phyloP scores from a whole-genome alignment of 2,329 filamentous ascomycete genomes.

The Cylindrodendrum hubeiense region DNA sequence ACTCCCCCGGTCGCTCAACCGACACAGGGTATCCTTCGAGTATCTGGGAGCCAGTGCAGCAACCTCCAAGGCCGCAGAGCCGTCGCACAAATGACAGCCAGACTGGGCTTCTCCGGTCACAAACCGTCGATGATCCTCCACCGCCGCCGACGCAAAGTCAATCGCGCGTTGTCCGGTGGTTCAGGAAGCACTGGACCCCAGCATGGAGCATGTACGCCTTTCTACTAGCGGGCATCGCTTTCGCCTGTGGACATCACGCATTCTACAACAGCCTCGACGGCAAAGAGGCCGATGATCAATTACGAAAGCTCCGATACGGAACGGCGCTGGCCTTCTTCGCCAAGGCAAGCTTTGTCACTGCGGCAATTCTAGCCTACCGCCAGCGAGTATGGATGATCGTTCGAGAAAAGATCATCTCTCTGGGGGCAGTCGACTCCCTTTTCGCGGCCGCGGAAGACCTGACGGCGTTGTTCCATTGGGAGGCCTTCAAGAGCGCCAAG shows the following conservation, averaged over 20 bases:
- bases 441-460: constrained; percentile 42
- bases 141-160: background rate
- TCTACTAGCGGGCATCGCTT: constrained; percentile 35
- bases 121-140: no score
- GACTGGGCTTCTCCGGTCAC: background rate
- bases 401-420: constrained; percentile 38
- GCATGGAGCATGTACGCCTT: constrained; percentile 42
- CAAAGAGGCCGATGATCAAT: constrained; percentile 30
- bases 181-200: constrained; percentile 29
- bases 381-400: constrained; percentile 43
- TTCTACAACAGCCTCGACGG: constrained; percentile 34
- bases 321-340: constrained; percentile 39
- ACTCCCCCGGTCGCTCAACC: background rate
- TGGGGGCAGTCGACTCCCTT: constrained; percentile 40
- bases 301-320: constrained; percentile 39
- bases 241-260: constrained; percentile 40
- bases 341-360: constrained; percentile 40
- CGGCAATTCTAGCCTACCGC: constrained; percentile 39
- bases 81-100: background rate
- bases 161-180: background rate
- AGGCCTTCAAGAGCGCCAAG: constrained; percentile 39
- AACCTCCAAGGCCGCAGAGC: background rate
- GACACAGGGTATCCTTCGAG: background rate
- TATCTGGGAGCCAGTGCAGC: background rate
- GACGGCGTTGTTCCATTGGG: constrained; percentile 38